Conservation (phyloP, 1,284 basidiomycete genomes). For the Bjerkandera adusta region DNA sequence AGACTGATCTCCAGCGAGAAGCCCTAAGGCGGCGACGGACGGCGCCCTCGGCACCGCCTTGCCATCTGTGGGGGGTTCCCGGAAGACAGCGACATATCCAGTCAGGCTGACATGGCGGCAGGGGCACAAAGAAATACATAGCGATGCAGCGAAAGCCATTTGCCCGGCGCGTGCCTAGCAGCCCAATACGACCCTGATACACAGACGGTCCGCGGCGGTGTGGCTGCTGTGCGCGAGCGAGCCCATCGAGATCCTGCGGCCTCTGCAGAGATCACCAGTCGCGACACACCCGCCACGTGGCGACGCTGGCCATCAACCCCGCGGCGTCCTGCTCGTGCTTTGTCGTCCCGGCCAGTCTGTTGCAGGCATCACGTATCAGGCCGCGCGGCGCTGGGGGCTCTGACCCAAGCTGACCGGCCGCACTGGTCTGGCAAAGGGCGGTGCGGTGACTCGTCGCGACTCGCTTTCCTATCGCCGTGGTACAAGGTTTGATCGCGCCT, state of each 20-base stretch:
- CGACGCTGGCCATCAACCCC: slow-evolving; percentile 1
- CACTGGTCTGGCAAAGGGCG: no score
- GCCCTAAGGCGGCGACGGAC: slow-evolving; percentile 2
- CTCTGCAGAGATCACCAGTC: no score
- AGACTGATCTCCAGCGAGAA: slow-evolving; percentile 6
- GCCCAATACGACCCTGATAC: slow-evolving; percentile 3
- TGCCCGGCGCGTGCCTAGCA: slow-evolving; percentile 1
- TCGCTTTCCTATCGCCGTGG: no score
- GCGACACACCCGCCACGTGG: slow-evolving; percentile 6
- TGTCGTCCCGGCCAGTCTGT: neutral
- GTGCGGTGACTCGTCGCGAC: no score
- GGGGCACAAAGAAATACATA: neutral
- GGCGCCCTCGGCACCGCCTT: slow-evolving; percentile 3
- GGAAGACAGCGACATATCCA: slow-evolving; percentile 1
- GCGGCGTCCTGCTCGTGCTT: neutral
- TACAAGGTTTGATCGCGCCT: no score
- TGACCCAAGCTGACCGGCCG: neutral
- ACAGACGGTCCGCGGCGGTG: slow-evolving; percentile 5
- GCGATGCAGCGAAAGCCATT: neutral
- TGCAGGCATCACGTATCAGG: slow-evolving; percentile 5
- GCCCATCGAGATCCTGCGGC: slow-evolving; percentile 4
- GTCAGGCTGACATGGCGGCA: neutral
- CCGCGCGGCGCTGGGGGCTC: neutral
- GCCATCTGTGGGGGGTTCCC: neutral
- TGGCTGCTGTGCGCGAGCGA: slow-evolving; percentile 2